Evolutionary conservation across 495 filamentous ascomycete genomes (phyloP), one percentile per base, ranked within the genome.

Genomic region (Elasticomyces elasticus): DNA sequence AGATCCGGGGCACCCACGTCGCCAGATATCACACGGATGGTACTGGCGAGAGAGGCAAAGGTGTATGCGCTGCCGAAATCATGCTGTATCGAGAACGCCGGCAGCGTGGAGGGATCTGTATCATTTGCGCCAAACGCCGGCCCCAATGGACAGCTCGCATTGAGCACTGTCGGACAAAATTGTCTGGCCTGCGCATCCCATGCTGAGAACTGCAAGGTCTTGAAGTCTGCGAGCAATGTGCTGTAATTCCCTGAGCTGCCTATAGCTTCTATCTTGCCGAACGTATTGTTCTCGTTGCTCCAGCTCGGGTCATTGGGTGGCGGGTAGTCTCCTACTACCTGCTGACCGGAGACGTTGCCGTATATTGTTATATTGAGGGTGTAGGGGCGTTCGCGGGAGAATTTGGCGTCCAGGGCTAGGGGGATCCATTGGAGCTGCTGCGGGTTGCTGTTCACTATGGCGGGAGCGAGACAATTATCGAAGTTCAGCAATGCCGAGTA

Each of bases 321-420:
- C 38, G 86, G 86, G 53, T 69, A 70, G 2, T 47, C 20, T 10
- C 62, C 67, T 15, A 80, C 73, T 15, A 66, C 55, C 4, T 67
- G 47, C 20, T 73, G 62, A 20, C 92, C 92, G 24, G 82, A 83
- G 20, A 97, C 88, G 68, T 96, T 95, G 22, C 90, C 90, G 71
- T 87, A 96, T 20, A 95, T 80, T 1, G 82, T 95, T 25, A 96
- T 71, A 52, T 79, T 79, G 26, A 98, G 72, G 33, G 80, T 80
- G 63, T 89, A 79, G 11, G 78, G 64, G 52, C 77, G 69, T 19
- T 69, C 65, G 22, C 78, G 70, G 59, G 89, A 76, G 71, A 94
- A 94, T 12, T 68, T 70, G 52, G 86, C 94, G 59, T 81, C 78
- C 53, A 94, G 76, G 52, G 76, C 76, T 12, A 80, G 59, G 0